phyloP scores from a whole-genome alignment of 352 stramenopile genomes.

The Globisporangium perplexum region DNA sequence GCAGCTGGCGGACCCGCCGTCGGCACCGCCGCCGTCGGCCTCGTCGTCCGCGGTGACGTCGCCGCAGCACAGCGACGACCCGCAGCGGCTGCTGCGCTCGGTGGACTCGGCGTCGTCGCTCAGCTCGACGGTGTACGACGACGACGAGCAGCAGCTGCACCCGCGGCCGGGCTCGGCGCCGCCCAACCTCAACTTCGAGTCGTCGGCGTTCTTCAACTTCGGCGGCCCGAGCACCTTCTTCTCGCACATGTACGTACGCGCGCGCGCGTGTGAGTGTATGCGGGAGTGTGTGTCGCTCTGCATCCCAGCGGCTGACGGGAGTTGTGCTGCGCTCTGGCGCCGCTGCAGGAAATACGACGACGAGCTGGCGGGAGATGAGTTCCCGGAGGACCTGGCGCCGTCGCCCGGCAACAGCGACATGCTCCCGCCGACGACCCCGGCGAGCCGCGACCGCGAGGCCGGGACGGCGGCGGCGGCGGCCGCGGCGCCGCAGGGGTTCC shows the following conservation, averaged over 20 bases:
- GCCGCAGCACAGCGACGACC: conserved; percentile 10
- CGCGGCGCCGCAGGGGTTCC: no score
- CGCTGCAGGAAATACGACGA: conserved; percentile 31
- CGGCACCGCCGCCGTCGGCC: neutral
- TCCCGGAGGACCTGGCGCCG: conserved; percentile 4
- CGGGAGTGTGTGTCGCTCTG: no score
- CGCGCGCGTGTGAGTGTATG: neutral
- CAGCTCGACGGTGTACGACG: conserved; percentile 20
- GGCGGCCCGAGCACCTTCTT: conserved; percentile 41
- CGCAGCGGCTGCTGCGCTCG: conserved; percentile 9
- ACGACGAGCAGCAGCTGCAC: conserved; percentile 15
- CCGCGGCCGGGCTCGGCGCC: conserved; percentile 13
- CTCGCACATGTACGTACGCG: conserved; percentile 25
- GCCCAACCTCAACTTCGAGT: conserved; percentile 31
- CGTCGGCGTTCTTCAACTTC: conserved; percentile 40
- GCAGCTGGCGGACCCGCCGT: conserved; percentile 2
- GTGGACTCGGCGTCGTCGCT: conserved; percentile 20
- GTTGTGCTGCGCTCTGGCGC: no score
- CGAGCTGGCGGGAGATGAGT: conserved; percentile 9
- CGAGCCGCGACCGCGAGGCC: conserved; percentile 20
- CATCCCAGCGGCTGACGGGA: no score
- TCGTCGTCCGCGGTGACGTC: conserved; percentile 5
- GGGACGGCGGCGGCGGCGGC: neutral
- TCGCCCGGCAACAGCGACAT: conserved; percentile 27
- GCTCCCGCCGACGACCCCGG: conserved; percentile 30